Evolutionary conservation across 306 rosid genomes (phyloP), one percentile per base, ranked within the genome.

Genomic region (Cercis canadensis): DNA sequence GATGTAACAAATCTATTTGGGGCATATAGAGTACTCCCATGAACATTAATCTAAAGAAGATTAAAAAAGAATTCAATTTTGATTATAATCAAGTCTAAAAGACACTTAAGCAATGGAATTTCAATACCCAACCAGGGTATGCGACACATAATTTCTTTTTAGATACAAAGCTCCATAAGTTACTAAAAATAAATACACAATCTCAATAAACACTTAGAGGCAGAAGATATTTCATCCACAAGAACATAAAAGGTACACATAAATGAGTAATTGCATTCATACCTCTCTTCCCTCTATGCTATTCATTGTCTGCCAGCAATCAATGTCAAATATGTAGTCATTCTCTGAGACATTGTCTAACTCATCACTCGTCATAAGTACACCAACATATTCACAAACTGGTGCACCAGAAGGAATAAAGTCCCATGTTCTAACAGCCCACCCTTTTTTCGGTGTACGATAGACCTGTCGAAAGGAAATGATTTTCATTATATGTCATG

Each of bases 381-480:
- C 57, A 67, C 90, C 90, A 1, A 71, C 73, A 65, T 86, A 86
- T 65, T 86, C 90, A n/a, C 90, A 86, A 49, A 86, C 81, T 18
- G 86, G 90, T 39, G 90, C 87, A 7, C 90, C 90, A 58, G 90
- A 72, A 61, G 88, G 90, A 39, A 86, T 86, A 67, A 86, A 86
- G 67, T 86, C 86, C 90, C 90, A 86, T 13, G 86, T 83, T 66
- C 90, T 73, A 32, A 86, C 90, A 63, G 86, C 90, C 90, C 90
- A 86, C 36, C 90, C 90, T 55, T 83, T 86, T 76, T 80, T 83
- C 16, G 90, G 82, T 1, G 90, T 83, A 14, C 86, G 82, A 61
- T 67, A 86, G 70, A 86, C 88, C 90, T 86, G 80, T 49, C n/a
- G n/a, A n/a, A n/a, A n/a, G n/a, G n/a, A 7, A 29, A 57, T 40